Base-by-base conservation (phyloP, 139 green algal species). In the Astrephomene gubernaculifera region DNA sequence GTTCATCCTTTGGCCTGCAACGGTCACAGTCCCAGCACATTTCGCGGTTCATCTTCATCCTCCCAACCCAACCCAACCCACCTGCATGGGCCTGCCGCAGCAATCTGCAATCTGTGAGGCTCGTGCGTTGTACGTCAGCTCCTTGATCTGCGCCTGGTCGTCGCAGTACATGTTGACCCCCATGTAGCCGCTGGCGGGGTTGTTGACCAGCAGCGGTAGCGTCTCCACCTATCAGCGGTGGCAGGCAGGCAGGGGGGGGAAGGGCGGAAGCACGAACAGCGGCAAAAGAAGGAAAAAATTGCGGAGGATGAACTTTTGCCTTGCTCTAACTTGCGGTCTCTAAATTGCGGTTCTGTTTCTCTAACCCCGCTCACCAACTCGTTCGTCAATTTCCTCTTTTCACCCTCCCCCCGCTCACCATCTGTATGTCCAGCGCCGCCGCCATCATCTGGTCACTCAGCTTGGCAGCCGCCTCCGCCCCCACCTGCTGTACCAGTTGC, bases 151-250 rank as follows among this genome's bases (percentile, higher is more conserved):
- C 36, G 87, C 81, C 67, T 95, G 89, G 75, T 98, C 96, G 78
- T 98, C 96, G 69, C 90, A 93, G 87, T 98, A 98, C 90, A 98
- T 89, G 90, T 97, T 98, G 69, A 98, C 93, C 2, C 90, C 94
- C 33, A 96, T 71, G 80, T 91, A 93, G 31, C 86, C 89, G 29
- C 79, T 92, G 52, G 94, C 87, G 14, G 39, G 68, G 38, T 84
- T 76, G 88, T 97, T 95, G n/a, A 91, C 80, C n/a, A 98, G 88
- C 85, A 98, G 86, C 0, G 88, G 76, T 17, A 96, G 91, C 57
- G 94, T 94, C 84, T 98, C 95, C 33, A 98, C 94, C 94, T 96
- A 82, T 60, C n/a, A 43, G 35, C 31, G 73, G 71, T 10, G 27
- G 29, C 29, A 38, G 36, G 81, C 39, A 36, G 65, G 22, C 36